Base-by-base conservation (phyloP, 106 monocot genomes). In the Dioscorea alata region DNA sequence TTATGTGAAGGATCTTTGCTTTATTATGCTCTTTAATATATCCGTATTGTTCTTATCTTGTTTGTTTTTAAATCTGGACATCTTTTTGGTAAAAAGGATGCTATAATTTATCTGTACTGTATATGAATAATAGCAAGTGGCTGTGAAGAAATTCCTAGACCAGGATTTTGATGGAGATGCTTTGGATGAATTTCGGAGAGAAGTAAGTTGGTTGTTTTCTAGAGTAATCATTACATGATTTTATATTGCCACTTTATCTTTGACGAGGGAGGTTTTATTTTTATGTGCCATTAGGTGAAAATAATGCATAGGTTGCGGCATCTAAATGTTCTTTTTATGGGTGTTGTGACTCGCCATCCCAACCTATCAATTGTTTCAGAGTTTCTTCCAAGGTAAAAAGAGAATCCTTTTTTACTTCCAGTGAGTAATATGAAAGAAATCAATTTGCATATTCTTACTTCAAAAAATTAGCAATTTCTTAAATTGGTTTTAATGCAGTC, bases 281-380 rank as follows among this genome's bases (percentile, higher is more conserved):
- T 13, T 23, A 35, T 74, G 4, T 62, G 73, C 67, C 32, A 19
- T 49, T 77, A 97, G 96, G 89, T 97, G 25, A 72, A 86, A 51
- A 92, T 97, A 76, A 97, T 97, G 96, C 91, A 92, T 25, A 89
- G 96, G 65, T 68, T 97, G 79, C 86, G 89, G 10, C 96, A 97
- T 80, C 96, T 92, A 84, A 97, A 97, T 89, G 82, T 97, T 74
- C 96, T 86, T 63, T 97, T 97, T 50, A 82, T 89, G 82, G 96
- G 96, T 74, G 96, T 92, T 66, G 96, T 97, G 21, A 92, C 96
- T 64, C 92, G 96, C 59, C 92, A 86, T 70, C 96, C 96, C 54
- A 84, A 97, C 64, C 84, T 97, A 21, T 97, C 96, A 24, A 97
- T 97, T 70, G 89, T 97, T 28, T 92, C 96, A 21, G 96, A 97